Percentiles rank a stretch among this genome's conserved stretches.
Conservation (phyloP, 441 rosid species). For the Erysimum pusillum region DNA sequence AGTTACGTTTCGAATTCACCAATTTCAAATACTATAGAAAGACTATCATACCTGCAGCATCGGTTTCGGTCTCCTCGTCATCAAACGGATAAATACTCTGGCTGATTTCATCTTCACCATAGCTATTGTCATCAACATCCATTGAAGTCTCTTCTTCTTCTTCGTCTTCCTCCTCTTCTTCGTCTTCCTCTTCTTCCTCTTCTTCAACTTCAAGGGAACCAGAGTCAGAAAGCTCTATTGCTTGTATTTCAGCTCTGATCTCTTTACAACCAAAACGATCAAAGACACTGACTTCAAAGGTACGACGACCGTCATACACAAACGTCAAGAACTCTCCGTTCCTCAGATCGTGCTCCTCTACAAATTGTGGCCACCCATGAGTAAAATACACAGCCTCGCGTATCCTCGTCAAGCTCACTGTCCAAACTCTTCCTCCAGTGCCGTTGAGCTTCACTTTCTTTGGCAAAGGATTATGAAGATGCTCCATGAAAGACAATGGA, state of each 20-base stretch:
- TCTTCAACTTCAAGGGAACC: background rate
- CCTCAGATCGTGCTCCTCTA: constrained; percentile 32
- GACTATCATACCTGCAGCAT: constrained; percentile 14
- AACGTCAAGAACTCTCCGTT: constrained; percentile 42
- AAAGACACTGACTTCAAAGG: constrained; percentile 40
- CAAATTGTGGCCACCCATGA: constrained; percentile 38
- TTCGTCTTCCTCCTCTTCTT: background rate
- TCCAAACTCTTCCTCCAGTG: constrained; percentile 35
- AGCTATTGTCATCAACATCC: background rate
- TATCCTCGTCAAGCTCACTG: constrained; percentile 3
- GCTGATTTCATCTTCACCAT: constrained; percentile 10
- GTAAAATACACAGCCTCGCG: constrained; percentile 22
- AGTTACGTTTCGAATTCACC: background rate
- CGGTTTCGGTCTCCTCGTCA: constrained; percentile 1
- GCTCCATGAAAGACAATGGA: constrained; percentile 14
- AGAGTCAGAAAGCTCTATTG: background rate
- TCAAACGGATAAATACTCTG: constrained; percentile 3
- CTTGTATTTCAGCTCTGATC: constrained; percentile 19
- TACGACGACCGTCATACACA: constrained; percentile 26
- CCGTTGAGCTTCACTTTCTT: constrained; percentile 25
- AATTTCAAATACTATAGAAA: background rate
- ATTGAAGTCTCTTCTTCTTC: background rate
- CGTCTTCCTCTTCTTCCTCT: too few relatives aligned
- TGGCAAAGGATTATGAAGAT: constrained; percentile 35
- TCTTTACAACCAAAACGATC: constrained; percentile 28